Base-by-base conservation (phyloP, 176 grass and related monocot species). In the Zea luxurians region DNA sequence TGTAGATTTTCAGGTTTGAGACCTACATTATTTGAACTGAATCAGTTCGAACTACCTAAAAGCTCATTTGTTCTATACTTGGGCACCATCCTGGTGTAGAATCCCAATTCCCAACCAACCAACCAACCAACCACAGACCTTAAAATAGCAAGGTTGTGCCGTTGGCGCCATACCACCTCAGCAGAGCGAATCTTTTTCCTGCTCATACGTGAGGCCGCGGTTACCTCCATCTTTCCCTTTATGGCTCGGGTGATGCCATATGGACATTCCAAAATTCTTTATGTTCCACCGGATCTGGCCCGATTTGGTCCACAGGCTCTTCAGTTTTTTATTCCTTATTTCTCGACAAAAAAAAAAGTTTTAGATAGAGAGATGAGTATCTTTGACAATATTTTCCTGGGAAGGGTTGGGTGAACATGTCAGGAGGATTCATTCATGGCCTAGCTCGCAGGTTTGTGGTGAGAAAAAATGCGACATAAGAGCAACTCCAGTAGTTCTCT, bases 141-240 rank as follows among this genome's bases (percentile, higher is more conserved):
- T 68, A 64, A 54, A 64, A 68, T 43, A 78, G 37, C 48, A 67
- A 17, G 20, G 4, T 8, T 8, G 6, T 58, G 10, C 21, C 40
- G 20, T 35, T 62, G 62, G 8, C 3, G 47, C 58, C 40, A 43
- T 46, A 54, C 70, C 85, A 61, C 59, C 41, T 73, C 49, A 61
- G 41, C 40, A 66, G 7, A 58, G 16, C 27, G 41, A 84, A 88
- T 84, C 35, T 81, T 81, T 81, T 76, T 71, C n/a, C 54, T 71
- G 64, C 65, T 64, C 40, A 57, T 59, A 6, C 48, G 48, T 75
- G 52, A 66, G 59, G 11, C 35, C 48, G 27, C 1, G 67, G 27
- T 46, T 5, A 36, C 17, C 64, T 66, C 65, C 65, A 66, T 54
- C 58, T 49, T 60, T 74, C 65, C 21, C 54, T 61, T 71, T 64